These are phyloP conservation scores for Calonectria pauciramosa DNA, from an alignment of 2,329 filamentous ascomycete genomes.

Conservation along the genomic window DNA sequence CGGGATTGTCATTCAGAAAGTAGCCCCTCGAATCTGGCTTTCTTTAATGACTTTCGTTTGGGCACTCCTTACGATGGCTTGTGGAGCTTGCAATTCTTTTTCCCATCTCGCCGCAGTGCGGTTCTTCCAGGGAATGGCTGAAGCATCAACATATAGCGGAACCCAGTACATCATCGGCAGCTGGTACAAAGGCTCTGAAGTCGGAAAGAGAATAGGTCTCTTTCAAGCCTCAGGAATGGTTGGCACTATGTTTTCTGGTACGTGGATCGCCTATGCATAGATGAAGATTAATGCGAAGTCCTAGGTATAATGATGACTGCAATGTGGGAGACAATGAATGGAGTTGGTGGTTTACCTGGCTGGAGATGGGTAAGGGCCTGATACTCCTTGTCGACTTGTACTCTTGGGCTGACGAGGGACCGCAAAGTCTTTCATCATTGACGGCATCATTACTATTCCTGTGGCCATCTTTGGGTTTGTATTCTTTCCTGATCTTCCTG, in stretches of 20 bases:
- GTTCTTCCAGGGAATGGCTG: slow-evolving; percentile 43
- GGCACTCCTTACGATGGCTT: slow-evolving; percentile 59
- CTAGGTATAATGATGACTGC: slow-evolving; percentile 62
- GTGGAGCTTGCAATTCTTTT: slow-evolving; percentile 39
- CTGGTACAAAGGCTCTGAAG: slow-evolving; percentile 67
- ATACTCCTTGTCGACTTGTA: background rate
- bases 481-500: slow-evolving; percentile 64
- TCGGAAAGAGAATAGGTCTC: slow-evolving; percentile 70
- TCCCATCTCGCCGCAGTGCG: slow-evolving; percentile 43
- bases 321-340: slow-evolving; percentile 54
- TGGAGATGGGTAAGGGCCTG: slow-evolving; percentile 61
- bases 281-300: background rate
- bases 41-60: slow-evolving; percentile 63
- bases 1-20: slow-evolving; percentile 62
- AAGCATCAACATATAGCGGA: slow-evolving; percentile 45
- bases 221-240: slow-evolving; percentile 70
- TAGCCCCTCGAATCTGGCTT: slow-evolving; percentile 63
- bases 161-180: slow-evolving; percentile 54
- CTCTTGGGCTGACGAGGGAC: background rate
- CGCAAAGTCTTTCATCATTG: slow-evolving; percentile 51
- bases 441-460: slow-evolving; percentile 66
- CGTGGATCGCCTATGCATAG: background rate
- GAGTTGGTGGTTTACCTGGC: slow-evolving; percentile 59
- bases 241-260: slow-evolving; percentile 70
- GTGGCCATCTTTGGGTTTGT: slow-evolving; percentile 66